Percentiles rank a stretch among this genome's conserved stretches.
These are phyloP conservation scores for Fomitopsis schrenkii DNA, from an alignment of 1,284 basidiomycete genomes.

Conservation along the genomic window DNA sequence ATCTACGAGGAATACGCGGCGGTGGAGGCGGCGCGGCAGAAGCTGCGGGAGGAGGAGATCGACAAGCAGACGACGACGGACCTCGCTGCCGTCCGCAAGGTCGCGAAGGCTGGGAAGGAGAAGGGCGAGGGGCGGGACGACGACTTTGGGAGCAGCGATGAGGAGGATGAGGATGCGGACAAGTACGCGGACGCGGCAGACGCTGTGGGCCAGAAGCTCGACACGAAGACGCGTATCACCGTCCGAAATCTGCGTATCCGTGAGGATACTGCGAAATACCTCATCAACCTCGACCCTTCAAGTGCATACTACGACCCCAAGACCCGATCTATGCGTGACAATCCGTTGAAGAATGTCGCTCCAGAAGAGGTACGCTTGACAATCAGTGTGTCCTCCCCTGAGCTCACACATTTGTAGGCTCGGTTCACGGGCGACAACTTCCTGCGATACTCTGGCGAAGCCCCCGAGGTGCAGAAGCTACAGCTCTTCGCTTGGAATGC, in stretches of 20 bases:
- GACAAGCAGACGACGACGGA: slow-evolving; percentile 95
- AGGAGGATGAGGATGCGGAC: slow-evolving; percentile 91
- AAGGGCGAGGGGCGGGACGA: slow-evolving; percentile 67
- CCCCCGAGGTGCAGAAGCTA: slow-evolving; percentile 86
- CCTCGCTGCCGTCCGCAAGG: slow-evolving; percentile 53
- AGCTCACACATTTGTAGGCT: slow-evolving; percentile 43
- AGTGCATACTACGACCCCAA: slow-evolving; percentile 99
- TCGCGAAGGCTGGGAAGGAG: slow-evolving; percentile 61
- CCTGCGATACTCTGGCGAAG: slow-evolving; percentile 84
- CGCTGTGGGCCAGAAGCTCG: slow-evolving; percentile 95
- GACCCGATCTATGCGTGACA: slow-evolving; percentile 99
- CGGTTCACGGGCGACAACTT: slow-evolving; percentile 97
- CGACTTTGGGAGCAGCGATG: slow-evolving; percentile 97
- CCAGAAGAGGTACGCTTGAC: slow-evolving; percentile 74
- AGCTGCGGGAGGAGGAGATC: slow-evolving; percentile 92
- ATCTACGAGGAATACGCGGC: slow-evolving; percentile 95
- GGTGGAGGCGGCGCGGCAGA: slow-evolving; percentile 86
- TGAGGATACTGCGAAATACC: slow-evolving; percentile 98
- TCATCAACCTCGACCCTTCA: slow-evolving; percentile 93
- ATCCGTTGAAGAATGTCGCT: slow-evolving; percentile 73
- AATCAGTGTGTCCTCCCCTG: not conserved
- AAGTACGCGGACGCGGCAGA: slow-evolving; percentile 98
- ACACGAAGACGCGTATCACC: slow-evolving; percentile 97
- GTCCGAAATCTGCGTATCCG: slow-evolving; percentile 98
- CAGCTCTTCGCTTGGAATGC: slow-evolving; percentile 99